A percentile compares a stretch with the other conserved stretches of the same genome.
phyloP scores from a whole-genome alignment of 371 early-diverging fungal species.

The Coemansia sp. region DNA sequence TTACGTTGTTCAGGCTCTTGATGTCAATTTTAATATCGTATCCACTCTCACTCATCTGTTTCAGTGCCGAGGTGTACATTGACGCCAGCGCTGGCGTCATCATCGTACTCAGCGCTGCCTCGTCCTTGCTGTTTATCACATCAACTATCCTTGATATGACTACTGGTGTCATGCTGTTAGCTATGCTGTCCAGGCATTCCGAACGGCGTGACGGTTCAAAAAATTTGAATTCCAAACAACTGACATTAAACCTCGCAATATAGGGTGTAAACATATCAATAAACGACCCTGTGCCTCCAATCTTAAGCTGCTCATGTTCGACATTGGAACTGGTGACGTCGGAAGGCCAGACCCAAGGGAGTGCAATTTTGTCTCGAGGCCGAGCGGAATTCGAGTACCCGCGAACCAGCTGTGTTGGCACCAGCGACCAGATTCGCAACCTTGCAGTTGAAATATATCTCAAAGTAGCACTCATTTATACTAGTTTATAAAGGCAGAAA shows the following conservation, averaged over 20 bases:
- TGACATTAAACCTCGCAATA: background rate
- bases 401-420: background rate
- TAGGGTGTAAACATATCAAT: background rate
- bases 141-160: conserved; percentile 6
- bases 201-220: background rate
- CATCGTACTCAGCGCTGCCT: conserved; percentile 5
- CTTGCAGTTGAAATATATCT: no score
- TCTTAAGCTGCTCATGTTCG: background rate
- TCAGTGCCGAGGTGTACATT: conserved; percentile 20
- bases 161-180: conserved; percentile 1
- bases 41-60: conserved; percentile 8
- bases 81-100: conserved; percentile 16
- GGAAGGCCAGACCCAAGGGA: conserved; percentile 39
- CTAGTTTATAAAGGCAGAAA: no score
- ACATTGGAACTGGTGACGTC: conserved; percentile 2
- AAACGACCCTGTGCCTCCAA: background rate
- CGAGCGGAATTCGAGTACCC: background rate
- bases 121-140: conserved; percentile 22
- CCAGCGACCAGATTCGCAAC: no score
- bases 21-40: conserved; percentile 8
- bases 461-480: no score
- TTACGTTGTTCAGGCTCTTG: background rate
- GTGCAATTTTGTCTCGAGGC: background rate
- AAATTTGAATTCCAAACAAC: background rate
- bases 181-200: conserved; percentile 6